Conservation (phyloP, 2,329 filamentous ascomycete species). For the Fusarium verticillioides region DNA sequence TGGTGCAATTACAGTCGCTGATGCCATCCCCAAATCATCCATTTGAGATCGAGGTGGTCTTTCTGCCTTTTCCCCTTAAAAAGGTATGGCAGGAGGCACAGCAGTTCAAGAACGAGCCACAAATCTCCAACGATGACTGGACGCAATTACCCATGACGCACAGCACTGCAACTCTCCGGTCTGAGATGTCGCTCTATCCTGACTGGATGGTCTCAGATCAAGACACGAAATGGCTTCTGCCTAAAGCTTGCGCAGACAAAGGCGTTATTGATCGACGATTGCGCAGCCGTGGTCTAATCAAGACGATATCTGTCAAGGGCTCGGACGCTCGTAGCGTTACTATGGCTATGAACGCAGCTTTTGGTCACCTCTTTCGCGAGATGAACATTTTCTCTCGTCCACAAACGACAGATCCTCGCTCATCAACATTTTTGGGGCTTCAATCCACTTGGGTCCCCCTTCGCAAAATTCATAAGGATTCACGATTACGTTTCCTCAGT, state of each 20-base stretch:
- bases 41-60: conserved; percentile 81
- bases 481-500: conserved; percentile 75
- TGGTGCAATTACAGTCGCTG: conserved; percentile 67
- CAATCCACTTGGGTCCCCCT: conserved; percentile 78
- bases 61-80: conserved; percentile 75
- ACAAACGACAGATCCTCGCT: conserved; percentile 42
- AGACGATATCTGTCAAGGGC: conserved; percentile 69
- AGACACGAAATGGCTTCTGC: conserved; percentile 71
- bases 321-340: conserved; percentile 76
- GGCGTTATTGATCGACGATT: conserved; percentile 75
- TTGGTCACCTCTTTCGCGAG: conserved; percentile 65
- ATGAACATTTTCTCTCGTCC: conserved; percentile 52
- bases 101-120: conserved; percentile 58
- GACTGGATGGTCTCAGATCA: conserved; percentile 59
- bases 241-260: conserved; percentile 73
- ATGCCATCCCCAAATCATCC: conserved; percentile 71
- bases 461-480: conserved; percentile 79
- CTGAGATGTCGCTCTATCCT: conserved; percentile 59
- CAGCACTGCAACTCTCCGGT: conserved; percentile 57
- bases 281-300: conserved; percentile 78
- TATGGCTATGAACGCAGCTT: conserved; percentile 69
- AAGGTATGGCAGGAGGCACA: conserved; percentile 64
- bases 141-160: conserved; percentile 63
- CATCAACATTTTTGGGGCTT: conserved; percentile 67
- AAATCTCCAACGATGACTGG: conserved; percentile 61